Evolutionary conservation across 192 early-diverging fungal genomes (phyloP).

Genomic region (Paraglomus brasilianum): DNA sequence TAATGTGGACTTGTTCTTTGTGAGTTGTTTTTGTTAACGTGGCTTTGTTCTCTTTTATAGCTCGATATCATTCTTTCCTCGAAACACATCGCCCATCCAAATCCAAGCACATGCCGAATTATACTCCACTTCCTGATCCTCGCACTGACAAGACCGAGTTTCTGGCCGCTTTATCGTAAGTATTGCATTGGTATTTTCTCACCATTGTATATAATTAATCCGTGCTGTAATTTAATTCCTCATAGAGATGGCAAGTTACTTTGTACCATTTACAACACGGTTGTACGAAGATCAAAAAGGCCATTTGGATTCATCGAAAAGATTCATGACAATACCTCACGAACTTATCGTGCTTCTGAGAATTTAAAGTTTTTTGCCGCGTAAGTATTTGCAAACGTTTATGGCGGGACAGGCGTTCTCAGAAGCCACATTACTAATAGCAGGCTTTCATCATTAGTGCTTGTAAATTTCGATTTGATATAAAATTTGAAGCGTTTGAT

Average conservation of each 20-base stretch:
- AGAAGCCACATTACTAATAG: background rate
- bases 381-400: slow-evolving; percentile 36
- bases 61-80: slow-evolving; percentile 52
- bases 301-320: slow-evolving; percentile 61
- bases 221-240: background rate
- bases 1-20: background rate
- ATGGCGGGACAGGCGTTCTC: background rate
- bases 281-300: slow-evolving; percentile 51
- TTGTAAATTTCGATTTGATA: slow-evolving; percentile 56
- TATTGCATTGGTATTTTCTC: background rate
- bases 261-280: slow-evolving; percentile 50
- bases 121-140: slow-evolving; percentile 32
- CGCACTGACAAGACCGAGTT: slow-evolving; percentile 43
- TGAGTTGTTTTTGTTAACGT: background rate
- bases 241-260: slow-evolving; percentile 50
- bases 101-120: slow-evolving; percentile 23
- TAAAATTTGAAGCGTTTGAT: slow-evolving; percentile 48
- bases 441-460: slow-evolving; percentile 38
- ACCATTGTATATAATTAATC: background rate
- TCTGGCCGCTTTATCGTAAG: slow-evolving; percentile 47
- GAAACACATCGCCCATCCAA: slow-evolving; percentile 38
- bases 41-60: slow-evolving; percentile 28
- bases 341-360: slow-evolving; percentile 57
- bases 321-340: slow-evolving; percentile 49
- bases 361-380: slow-evolving; percentile 58